A percentile compares a stretch with the other conserved stretches of the same genome.
These are phyloP conservation scores for Talaromyces thailandensis DNA, from an alignment of 495 filamentous ascomycete species.

Conservation along the genomic window DNA sequence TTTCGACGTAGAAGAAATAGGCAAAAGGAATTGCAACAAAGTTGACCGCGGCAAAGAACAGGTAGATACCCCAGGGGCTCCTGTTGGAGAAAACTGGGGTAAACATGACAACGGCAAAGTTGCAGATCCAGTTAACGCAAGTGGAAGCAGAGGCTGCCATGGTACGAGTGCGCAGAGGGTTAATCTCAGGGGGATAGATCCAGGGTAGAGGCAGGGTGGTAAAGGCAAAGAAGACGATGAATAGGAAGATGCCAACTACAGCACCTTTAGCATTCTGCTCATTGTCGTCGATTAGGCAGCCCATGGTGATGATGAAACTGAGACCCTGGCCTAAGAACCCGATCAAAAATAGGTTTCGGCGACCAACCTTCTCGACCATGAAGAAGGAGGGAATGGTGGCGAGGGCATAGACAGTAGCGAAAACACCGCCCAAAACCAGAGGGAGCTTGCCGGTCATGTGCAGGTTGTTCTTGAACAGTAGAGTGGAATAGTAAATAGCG, in stretches of 20 bases:
- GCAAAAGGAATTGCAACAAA: constrained; percentile 34
- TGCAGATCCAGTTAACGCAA: constrained; percentile 45
- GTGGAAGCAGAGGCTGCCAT: constrained; percentile 44
- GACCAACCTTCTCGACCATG: constrained; percentile 44
- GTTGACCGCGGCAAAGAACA: constrained; percentile 44
- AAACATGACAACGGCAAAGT: constrained; percentile 45
- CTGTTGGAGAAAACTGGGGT: constrained; percentile 40
- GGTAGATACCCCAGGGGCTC: constrained; percentile 42
- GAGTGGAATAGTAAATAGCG: constrained; percentile 3
- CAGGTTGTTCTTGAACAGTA: constrained; percentile 21
- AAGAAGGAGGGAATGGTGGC: constrained; percentile 33
- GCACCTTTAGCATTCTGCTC: constrained; percentile 38
- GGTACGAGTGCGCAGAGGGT: constrained; percentile 44
- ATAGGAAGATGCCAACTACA: constrained; percentile 49
- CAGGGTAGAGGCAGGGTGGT: constrained; percentile 46
- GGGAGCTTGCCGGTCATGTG: constrained; percentile 32
- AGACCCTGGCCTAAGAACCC: constrained; percentile 37
- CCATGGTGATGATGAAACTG: constrained; percentile 33
- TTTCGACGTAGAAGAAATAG: constrained; percentile 43
- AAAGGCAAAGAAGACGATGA: constrained; percentile 40
- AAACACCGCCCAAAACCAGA: constrained; percentile 12
- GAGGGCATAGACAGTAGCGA: constrained; percentile 7
- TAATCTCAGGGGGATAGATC: constrained; percentile 48
- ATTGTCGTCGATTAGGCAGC: constrained; percentile 38
- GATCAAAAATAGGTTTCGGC: constrained; percentile 42